Evolutionary conservation across 495 filamentous ascomycete species (phyloP), one percentile per base, ranked within the genome.

Genomic region (Tetracladium marchalianum): DNA sequence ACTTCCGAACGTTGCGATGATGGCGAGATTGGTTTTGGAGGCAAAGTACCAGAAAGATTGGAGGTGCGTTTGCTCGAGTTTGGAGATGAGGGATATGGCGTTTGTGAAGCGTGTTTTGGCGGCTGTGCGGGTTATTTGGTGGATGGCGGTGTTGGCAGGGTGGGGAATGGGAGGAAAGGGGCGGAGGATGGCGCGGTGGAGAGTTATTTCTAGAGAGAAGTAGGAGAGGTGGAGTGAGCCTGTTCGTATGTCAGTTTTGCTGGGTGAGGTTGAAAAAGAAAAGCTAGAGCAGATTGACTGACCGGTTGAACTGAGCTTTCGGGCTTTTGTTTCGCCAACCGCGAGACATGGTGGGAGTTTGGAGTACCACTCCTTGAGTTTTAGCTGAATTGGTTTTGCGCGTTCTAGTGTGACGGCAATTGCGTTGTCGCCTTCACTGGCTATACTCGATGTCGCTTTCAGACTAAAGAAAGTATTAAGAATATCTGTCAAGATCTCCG

Each of bases 91-190:
- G 44, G 81, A 78, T 75, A 89, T 84, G 43, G 82, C 81, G 3
- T 81, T 83, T 42, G 78, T 82, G 31, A 87, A 69, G 12, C 84
- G 77, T 3, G 84, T 83, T 54, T 86, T 84, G 43, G 85, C 85
- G 18, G 92, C 92, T 18, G 82, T 86, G 39, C 92, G 90, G 65
- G 90, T 95, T 58, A 97, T 95, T 0, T 79, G 71, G 53, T 85
- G 76, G 27, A 63, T 62, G 2, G 52, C 43, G 35, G 43, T 27
- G 7, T 34, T 44, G 41, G 52, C 54, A 22, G 82, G 82, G 24
- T 84, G 80, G 36, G 89, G 75, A 51, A 90, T 87, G 46, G 83
- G 76, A 9, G 86, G 75, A 57, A 89, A 66, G 24, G 82, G 82
- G 22, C 85, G 80, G 36, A 89, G 75, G 51, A 90, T 87, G 47